Base-by-base conservation (phyloP, 345 rosid species). In the Carallia pectinifolia region DNA sequence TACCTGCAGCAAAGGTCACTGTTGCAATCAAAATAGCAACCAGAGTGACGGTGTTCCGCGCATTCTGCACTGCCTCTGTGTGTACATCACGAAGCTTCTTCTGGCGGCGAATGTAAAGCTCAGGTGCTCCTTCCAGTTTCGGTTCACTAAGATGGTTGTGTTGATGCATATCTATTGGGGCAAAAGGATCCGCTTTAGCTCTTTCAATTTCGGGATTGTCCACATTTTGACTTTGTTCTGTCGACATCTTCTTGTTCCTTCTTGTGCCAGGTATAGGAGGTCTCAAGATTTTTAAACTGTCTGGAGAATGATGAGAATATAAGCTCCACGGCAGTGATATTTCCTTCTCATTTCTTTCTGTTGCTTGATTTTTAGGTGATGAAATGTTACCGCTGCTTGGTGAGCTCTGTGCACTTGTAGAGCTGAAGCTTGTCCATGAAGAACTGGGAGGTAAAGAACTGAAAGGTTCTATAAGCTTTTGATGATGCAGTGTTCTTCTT, bases 21-120 rank as follows among this genome's bases (percentile, higher is more conserved):
- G 77, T 65, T 13, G 73, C 77, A 6, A 76, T 76, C 72, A 80
- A 29, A 71, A 80, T 39, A 13, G 75, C 80, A 1, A 69, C 70
- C 0, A 76, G 18, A 47, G 56, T 69, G 60, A 80, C 39, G 38
- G 75, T 80, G 69, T 72, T 72, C n/a, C 80, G 34, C 6, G 80
- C 71, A 80, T 69, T 76, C 44, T 63, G 77, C 30, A 69, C 48
- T 17, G 72, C 75, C 53, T 76, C 77, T 6, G 18, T 61, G 5
- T 76, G 65, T 54, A 40, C 50, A 58, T 76, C 44, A 29, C 68
- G 30, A 6, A 67, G 64, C 56, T 61, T 68, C n/a, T 54, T 6
- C 7, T 36, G 77, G 0, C 17, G 52, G 17, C 0, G 10, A 6
- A 59, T 65, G 52, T 61, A n/a, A 2, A 53, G 30, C 30, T 71